Base-by-base conservation (phyloP, 495 filamentous ascomycete species). In the Daldinia concentrica region DNA sequence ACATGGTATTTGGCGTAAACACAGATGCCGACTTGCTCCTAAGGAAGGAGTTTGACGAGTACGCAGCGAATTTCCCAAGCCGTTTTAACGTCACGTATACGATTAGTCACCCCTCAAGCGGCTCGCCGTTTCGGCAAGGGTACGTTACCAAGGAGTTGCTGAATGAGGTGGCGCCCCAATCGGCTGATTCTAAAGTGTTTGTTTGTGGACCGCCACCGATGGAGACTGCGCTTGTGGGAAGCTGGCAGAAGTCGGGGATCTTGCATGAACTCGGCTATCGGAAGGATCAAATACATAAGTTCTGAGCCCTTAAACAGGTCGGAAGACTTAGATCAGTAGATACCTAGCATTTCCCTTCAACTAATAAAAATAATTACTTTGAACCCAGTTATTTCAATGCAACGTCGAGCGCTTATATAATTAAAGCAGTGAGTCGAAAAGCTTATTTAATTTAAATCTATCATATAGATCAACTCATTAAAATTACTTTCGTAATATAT, bases 131-230 rank as follows among this genome's bases (percentile, higher is more conserved):
- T 41, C 75, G 76, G 5, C 88, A 85, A 74, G 90, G 90, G 0
- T 85, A 85, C 71, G 81, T 93, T 1, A 85, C 82, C 0, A 84
- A 83, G 69, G 81, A 88, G 62, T 67, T 91, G 22, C 71, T 92
- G 66, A 78, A 84, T 68, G 79, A 82, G 50, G 81, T 86, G 2
- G 78, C 85, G 15, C 77, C 81, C 0, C 63, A 55, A 6, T 74
- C 81, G 26, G 68, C 74, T 69, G 82, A 84, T 63, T 79, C 79
- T 3, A 90, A 90, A 74, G 84, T 92, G 7, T 89, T 92, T 69
- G 82, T 92, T 4, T 91, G 89, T 68, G 90, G 90, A 1, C 88
- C 88, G 22, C 87, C 87, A 32, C 82, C 83, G 2, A 89, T 91
- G 88, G 86, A 90, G 76, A 78, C 79, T 43, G 79, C 86, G 4